A percentile compares a stretch with the other conserved stretches of the same genome.
Conservation (phyloP, 2,329 filamentous ascomycete genomes). For the Grosmannia serpens region DNA sequence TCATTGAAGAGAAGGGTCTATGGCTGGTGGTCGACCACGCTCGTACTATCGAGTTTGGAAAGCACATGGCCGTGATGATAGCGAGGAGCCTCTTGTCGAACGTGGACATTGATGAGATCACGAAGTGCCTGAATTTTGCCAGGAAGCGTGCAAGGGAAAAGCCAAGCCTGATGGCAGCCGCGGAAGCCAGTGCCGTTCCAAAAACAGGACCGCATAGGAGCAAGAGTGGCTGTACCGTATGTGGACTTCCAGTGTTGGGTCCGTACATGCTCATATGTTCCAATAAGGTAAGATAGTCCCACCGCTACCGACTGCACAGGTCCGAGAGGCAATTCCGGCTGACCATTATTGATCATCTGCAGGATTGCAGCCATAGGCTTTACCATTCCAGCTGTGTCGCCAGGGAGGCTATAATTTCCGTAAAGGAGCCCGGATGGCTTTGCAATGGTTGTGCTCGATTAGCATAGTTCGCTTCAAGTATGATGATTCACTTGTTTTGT, state of each 20-base stretch:
- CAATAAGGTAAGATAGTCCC: conserved; percentile 28
- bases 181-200: neutral
- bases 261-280: conserved; percentile 36
- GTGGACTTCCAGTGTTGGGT: conserved; percentile 35
- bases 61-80: conserved; percentile 40
- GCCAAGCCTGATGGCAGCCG: conserved; percentile 4
- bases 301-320: neutral
- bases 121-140: conserved; percentile 20
- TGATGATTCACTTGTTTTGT: neutral
- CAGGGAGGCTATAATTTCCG: conserved; percentile 22
- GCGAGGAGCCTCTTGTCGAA: conserved; percentile 36
- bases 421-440: conserved; percentile 21
- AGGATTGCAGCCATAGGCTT: conserved; percentile 32
- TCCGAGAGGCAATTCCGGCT: neutral
- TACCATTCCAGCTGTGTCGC: conserved; percentile 39
- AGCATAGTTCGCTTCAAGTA: neutral
- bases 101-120: conserved; percentile 29
- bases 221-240: conserved; percentile 34
- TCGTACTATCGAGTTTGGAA: conserved; percentile 42
- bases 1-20: conserved; percentile 34
- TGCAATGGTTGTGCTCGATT: conserved; percentile 29
- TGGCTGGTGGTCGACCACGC: conserved; percentile 40
- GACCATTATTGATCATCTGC: neutral
- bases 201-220: conserved; percentile 24
- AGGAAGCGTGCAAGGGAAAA: conserved; percentile 14